Evolutionary conservation across 257 asterid species (phyloP), one percentile per base, ranked within the genome.

Genomic region (Thymus mandschuricus): DNA sequence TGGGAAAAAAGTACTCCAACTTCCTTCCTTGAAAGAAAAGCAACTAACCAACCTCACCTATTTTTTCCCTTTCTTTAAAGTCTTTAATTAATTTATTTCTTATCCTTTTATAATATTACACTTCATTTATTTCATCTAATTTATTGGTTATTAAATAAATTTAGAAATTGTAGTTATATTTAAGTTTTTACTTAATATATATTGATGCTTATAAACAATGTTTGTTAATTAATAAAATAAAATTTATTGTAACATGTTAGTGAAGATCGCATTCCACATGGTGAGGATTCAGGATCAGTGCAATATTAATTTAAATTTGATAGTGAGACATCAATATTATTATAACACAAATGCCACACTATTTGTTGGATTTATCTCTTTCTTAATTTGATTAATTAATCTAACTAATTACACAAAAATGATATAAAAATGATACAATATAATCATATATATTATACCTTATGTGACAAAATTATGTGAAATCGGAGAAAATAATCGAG

Each of bases 31-130:
- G 55, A 9, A 50, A 54, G 45, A 70, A 70, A 75, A 79, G 80
- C 72, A 75, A 70, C 71, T 73, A 78, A 78, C 71, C 68, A 44
- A 77, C 29, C 60, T 60, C 60, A 58, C 65, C 40, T 60, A 10
- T 56, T 5, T 31, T 50, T 59, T 21, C 3, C n/a, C 38, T 41
- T 31, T 2, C 35, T 60, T 59, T 28, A 52, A 76, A 76, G 41
- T 46, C 70, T 10, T 61, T 50, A 64, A 64, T 31, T 44, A 13
- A 27, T 73, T 62, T 5, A 1, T 44, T 56, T 45, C 35, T 38
- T 38, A 38, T 12, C 15, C 55, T 11, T 29, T 3, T 43, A 8
- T 10, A 44, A 7, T 10, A 35, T 43, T 38, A 67, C 49, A 46
- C 31, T 54, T 69, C 30, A 56, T 58, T 31, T n/a, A 35, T 50